Evolutionary conservation across 306 rosid genomes (phyloP).

Genomic region (Sophora flavescens): DNA sequence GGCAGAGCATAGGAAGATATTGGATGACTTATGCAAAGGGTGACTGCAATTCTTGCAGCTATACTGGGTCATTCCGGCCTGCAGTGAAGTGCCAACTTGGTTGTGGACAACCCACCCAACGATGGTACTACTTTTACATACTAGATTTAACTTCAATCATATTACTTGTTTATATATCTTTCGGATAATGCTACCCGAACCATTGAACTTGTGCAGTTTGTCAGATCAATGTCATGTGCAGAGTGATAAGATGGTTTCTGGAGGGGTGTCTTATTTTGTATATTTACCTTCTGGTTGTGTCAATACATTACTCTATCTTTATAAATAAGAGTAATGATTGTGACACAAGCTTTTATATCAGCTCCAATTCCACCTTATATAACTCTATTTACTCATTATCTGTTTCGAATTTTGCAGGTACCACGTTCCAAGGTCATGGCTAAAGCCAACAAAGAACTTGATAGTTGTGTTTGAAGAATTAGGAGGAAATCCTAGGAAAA

Average conservation of each 20-base stretch:
- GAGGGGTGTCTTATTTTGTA: constrained; percentile 3
- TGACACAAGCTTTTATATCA: constrained; percentile 3
- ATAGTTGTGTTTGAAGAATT: constrained; percentile 89
- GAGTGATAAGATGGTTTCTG: background rate
- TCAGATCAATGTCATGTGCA: constrained; percentile 12
- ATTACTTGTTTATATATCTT: constrained; percentile 10
- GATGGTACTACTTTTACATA: constrained; percentile 66
- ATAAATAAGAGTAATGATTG: background rate
- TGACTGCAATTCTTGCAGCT: constrained; percentile 71
- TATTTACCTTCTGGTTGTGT: constrained; percentile 19
- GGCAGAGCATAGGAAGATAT: constrained; percentile 96
- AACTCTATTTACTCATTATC: constrained; percentile 17
- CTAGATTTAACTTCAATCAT: background rate
- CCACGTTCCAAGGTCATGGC: constrained; percentile 94
- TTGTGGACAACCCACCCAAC: constrained; percentile 93
- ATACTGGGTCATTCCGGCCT: constrained; percentile 73
- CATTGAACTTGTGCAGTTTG: constrained; percentile 31
- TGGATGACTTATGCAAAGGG: constrained; percentile 91
- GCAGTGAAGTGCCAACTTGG: constrained; percentile 69
- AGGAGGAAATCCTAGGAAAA: constrained; percentile 84
- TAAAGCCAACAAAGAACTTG: constrained; percentile 77
- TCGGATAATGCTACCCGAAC: constrained; percentile 1
- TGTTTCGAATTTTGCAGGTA: constrained; percentile 66
- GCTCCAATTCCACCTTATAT: constrained; percentile 15
- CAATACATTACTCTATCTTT: background rate